Conservation (phyloP, 306 rosid species). For the Malus asiatica region DNA sequence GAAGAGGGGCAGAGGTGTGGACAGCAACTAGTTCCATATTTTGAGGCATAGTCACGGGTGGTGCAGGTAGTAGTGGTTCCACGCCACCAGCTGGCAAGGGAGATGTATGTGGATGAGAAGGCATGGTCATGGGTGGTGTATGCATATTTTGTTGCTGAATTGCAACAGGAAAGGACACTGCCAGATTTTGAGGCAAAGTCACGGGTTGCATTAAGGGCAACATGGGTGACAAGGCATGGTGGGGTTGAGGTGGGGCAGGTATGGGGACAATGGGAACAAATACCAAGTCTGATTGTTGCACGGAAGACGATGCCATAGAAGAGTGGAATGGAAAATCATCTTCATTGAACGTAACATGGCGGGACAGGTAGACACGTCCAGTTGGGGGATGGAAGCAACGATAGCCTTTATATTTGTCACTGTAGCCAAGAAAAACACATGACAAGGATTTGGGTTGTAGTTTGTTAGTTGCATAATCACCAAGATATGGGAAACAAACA, state of each 20-base stretch:
- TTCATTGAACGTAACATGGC: not conserved
- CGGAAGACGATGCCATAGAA: not conserved
- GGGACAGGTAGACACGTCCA: no score
- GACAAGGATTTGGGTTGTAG: not conserved
- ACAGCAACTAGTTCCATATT: no score
- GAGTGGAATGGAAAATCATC: not conserved
- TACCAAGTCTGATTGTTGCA: not conserved
- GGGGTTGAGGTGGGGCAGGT: fast-evolving
- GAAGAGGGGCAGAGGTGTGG: fast-evolving
- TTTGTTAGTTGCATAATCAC: not conserved
- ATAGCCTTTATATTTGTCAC: not conserved
- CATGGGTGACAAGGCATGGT: no score
- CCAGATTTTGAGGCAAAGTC: no score
- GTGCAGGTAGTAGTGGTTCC: no score
- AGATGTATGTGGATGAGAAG: no score
- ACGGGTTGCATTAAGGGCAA: no score
- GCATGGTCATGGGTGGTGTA: no score
- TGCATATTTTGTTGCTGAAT: no score
- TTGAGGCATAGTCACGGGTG: no score
- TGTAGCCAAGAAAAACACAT: not conserved
- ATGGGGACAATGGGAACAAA: not conserved
- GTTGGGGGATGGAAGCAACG: not conserved
- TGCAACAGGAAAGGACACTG: no score
- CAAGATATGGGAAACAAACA: not conserved
- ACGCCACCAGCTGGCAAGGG: no score